Conservation (phyloP, 306 rosid genomes). For the Cicer judaicum region DNA sequence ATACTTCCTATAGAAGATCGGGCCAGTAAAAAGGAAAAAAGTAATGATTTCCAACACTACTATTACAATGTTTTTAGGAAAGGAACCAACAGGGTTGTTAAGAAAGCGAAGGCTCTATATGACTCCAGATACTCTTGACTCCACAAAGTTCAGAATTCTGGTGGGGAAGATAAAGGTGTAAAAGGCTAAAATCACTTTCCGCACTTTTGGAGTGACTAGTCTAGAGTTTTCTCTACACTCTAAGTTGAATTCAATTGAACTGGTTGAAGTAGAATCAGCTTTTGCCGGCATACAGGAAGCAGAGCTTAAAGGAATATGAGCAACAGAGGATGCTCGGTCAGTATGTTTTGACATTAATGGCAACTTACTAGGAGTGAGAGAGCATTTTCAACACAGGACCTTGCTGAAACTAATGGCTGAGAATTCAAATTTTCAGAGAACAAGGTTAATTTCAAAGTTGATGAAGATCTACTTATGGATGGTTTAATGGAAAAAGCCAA, state of each 20-base stretch:
- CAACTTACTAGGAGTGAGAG: too few relatives aligned
- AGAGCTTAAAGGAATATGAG: too few relatives aligned
- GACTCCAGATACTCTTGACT: background rate
- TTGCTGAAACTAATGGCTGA: too few relatives aligned
- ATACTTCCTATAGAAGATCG: slow-evolving; percentile 14
- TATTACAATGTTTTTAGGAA: background rate
- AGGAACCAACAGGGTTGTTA: slow-evolving; percentile 11
- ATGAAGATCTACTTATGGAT: too few relatives aligned
- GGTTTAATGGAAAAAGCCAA: too few relatives aligned
- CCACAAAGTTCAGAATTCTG: slow-evolving; percentile 1
- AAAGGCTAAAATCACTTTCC: background rate
- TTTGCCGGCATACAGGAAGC: background rate
- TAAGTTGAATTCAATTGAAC: background rate
- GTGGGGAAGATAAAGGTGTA: background rate
- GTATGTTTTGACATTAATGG: too few relatives aligned
- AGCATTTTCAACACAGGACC: too few relatives aligned
- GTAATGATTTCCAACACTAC: slow-evolving; percentile 18
- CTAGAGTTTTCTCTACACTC: slow-evolving; percentile 1
- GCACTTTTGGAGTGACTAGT: background rate
- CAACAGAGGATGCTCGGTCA: too few relatives aligned
- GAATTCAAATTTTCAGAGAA: too few relatives aligned
- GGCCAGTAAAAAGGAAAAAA: background rate
- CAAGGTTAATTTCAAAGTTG: too few relatives aligned
- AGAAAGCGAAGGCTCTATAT: slow-evolving; percentile 3
- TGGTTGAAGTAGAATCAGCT: slow-evolving; percentile 11